Evolutionary conservation across 2,329 filamentous ascomycete genomes (phyloP), one percentile per base, ranked within the genome.

Genomic region (Fonsecaea erecta): DNA sequence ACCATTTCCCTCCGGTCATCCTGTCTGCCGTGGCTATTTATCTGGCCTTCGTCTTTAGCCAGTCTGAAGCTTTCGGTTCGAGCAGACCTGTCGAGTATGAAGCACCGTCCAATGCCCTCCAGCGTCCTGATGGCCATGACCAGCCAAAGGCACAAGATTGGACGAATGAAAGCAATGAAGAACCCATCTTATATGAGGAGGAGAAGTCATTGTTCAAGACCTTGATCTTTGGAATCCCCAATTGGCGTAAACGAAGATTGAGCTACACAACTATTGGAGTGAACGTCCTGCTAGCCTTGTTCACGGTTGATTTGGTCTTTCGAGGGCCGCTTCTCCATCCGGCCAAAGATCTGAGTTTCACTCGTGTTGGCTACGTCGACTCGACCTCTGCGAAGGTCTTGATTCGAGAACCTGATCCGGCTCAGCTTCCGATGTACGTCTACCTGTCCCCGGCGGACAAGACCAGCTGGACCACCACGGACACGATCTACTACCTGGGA

Each of bases 341-440:
- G 3, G 87, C 83, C 28, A 80, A 91, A 30, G 88, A 96, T 69
- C 81, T 97, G 11, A 91, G 93, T 0, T 96, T 99, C 75, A 91
- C 91, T 46, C 86, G 95, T 8, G 81, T 97, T 16, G 95, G 95
- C 28, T 94, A 94, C 75, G 89, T 98, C 30, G 96, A 93, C 3
- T 85, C 91, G 18, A 86, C 83, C 0, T 89, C 89, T 62, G 95
- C 93, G 24, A 93, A 88, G 66, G 84, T 99, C 43, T 80, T 99
- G 30, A 83, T 99, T 53, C 86, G 95, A 63, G 95, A 98, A 76
- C 92, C 95, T 0, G 86, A 96, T 71, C 82, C 86, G 58, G 75
- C 84, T 35, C 87, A 90, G 71, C 85, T 96, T 74, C 93, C 93
- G 0, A 78, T 97, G n/a, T 88, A 83, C 0, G 80, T 95, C 9